phyloP scores from a whole-genome alignment of 805 yeast species.

The Lachancea meyersii region DNA sequence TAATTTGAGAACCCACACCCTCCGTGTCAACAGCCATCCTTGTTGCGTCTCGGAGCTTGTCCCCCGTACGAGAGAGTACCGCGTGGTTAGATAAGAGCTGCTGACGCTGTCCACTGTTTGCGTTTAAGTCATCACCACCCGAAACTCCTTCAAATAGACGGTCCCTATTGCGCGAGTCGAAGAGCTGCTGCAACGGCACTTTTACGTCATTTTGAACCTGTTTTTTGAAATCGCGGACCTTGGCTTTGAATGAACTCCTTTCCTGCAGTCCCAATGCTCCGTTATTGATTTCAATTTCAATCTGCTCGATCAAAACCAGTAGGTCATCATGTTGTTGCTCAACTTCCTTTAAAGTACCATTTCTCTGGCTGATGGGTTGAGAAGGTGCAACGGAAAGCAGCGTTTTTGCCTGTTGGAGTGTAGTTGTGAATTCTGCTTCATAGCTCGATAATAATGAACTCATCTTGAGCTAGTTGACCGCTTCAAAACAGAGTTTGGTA shows the following conservation, averaged over 20 bases:
- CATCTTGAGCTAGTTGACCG: slow-evolving; percentile 20
- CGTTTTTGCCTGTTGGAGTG: slow-evolving; percentile 25
- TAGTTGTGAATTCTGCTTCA: slow-evolving; percentile 35
- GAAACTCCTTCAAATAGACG: slow-evolving; percentile 57
- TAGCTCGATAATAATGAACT: slow-evolving; percentile 28
- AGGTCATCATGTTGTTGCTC: slow-evolving; percentile 31
- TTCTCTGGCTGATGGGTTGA: slow-evolving; percentile 22
- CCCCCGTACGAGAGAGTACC: slow-evolving; percentile 73
- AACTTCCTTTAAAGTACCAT: slow-evolving; percentile 21
- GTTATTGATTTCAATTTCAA: slow-evolving; percentile 85
- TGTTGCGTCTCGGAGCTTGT: slow-evolving; percentile 79
- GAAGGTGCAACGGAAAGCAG: slow-evolving; percentile 16
- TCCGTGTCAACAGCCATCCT: slow-evolving; percentile 91
- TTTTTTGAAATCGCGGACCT: slow-evolving; percentile 62
- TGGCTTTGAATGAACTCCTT: slow-evolving; percentile 66
- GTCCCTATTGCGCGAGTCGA: slow-evolving; percentile 67
- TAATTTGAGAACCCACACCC: slow-evolving; percentile 80
- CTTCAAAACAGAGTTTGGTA: background rate
- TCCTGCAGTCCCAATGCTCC: slow-evolving; percentile 32
- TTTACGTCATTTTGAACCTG: slow-evolving; percentile 55
- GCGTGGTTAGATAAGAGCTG: slow-evolving; percentile 72
- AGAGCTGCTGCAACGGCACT: slow-evolving; percentile 44
- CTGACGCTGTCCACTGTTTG: slow-evolving; percentile 66
- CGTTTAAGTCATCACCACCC: slow-evolving; percentile 28
- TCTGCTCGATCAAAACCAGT: slow-evolving; percentile 70